Conservation (phyloP, 177 flowering plant genomes). For the Telopea speciosissima region DNA sequence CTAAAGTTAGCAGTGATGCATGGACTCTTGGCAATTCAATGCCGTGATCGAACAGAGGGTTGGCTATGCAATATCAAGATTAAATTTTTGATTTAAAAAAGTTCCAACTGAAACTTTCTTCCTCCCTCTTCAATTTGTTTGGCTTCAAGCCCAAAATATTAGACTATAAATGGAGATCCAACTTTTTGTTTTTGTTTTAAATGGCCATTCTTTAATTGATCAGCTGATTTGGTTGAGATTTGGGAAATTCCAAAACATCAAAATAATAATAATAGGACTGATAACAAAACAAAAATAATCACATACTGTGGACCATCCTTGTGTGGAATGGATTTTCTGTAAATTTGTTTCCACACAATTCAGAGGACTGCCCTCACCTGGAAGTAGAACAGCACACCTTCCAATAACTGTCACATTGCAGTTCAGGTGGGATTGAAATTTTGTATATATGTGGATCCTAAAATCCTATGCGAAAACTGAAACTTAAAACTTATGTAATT, state of each 20-base stretch:
- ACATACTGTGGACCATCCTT: too few species aligned
- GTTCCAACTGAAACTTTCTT: not conserved
- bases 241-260: not conserved
- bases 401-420: too few species aligned
- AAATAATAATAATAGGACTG: not conserved
- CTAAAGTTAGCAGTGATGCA: slow-evolving; percentile 10
- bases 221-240: not conserved
- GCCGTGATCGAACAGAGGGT: too few species aligned
- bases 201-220: too few species aligned
- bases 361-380: not conserved
- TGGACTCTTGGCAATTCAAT: slow-evolving; percentile 14
- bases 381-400: too few species aligned
- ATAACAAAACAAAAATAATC: not conserved
- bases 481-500: too few species aligned
- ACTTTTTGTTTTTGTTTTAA: not conserved
- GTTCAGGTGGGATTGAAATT: too few species aligned
- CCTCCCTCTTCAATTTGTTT: not conserved
- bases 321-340: not conserved
- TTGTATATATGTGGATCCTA: too few species aligned
- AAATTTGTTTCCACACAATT: not conserved
- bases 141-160: not conserved
- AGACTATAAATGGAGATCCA: not conserved
- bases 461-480: too few species aligned
- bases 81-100: not conserved
- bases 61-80: not conserved